Conservation (phyloP, 2,329 filamentous ascomycete genomes). For the Akanthomyces lecanii region DNA sequence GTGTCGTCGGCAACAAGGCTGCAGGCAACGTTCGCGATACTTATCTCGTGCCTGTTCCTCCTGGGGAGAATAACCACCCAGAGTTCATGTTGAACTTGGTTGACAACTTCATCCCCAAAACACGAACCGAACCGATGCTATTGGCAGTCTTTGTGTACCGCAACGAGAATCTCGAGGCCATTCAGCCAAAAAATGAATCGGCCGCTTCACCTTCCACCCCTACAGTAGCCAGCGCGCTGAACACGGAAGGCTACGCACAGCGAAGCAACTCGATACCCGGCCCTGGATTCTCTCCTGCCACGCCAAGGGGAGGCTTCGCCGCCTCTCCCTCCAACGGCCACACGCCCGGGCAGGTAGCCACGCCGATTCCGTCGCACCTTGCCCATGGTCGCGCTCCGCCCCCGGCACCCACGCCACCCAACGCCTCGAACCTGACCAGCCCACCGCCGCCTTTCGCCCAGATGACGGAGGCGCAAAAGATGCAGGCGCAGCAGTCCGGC, state of each 20-base stretch:
- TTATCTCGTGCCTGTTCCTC: slow-evolving; percentile 81
- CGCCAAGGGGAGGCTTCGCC: slow-evolving; percentile 29
- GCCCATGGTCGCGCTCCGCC: slow-evolving; percentile 16
- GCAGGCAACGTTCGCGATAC: slow-evolving; percentile 78
- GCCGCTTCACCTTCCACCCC: slow-evolving; percentile 17
- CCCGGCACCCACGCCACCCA: slow-evolving; percentile 21
- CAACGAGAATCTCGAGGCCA: slow-evolving; percentile 45
- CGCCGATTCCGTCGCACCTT: slow-evolving; percentile 18
- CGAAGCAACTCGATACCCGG: slow-evolving; percentile 47
- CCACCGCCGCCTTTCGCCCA: slow-evolving; percentile 18
- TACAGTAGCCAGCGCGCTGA: slow-evolving; percentile 23
- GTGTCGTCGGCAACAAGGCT: slow-evolving; percentile 75
- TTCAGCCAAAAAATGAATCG: slow-evolving; percentile 24
- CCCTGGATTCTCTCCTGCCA: slow-evolving; percentile 52
- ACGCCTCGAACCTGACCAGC: slow-evolving; percentile 19
- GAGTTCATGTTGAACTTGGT: slow-evolving; percentile 88
- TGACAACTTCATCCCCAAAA: slow-evolving; percentile 71
- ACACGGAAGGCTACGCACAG: slow-evolving; percentile 33
- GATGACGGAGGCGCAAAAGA: slow-evolving; percentile 31
- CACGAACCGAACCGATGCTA: slow-evolving; percentile 69
- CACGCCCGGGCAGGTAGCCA: slow-evolving; percentile 9
- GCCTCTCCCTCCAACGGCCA: slow-evolving; percentile 22
- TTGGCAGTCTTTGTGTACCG: slow-evolving; percentile 82
- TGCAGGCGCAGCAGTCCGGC: slow-evolving; percentile 47
- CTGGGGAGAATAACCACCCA: slow-evolving; percentile 66